A percentile compares a stretch with the other conserved stretches of the same genome.
phyloP scores from a whole-genome alignment of 1,284 basidiomycete species.

The Phenoliferia sp. region DNA sequence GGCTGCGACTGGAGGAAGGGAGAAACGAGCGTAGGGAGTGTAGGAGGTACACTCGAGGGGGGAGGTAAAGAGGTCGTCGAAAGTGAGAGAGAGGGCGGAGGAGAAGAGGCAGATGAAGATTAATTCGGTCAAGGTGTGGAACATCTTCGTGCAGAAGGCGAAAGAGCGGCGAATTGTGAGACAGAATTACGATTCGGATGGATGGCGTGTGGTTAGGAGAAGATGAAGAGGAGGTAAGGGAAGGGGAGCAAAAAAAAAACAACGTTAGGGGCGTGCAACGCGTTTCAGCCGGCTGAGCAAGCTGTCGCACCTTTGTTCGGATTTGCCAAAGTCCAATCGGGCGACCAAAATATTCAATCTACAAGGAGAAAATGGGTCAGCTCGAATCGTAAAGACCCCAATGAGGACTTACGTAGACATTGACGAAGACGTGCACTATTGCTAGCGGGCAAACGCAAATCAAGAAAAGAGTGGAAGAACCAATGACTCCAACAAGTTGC shows the following conservation, averaged over 20 bases:
- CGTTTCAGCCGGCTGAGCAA: no score
- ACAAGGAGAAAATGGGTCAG: neutral
- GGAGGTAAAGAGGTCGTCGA: slow-evolving; percentile 89
- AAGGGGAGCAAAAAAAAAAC: no score
- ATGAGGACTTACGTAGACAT: slow-evolving; percentile 49
- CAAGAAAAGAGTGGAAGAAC: slow-evolving; percentile 72
- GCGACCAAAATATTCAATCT: slow-evolving; percentile 86
- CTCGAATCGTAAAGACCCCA: no score
- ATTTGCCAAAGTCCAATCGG: slow-evolving; percentile 85
- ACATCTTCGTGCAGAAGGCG: slow-evolving; percentile 35
- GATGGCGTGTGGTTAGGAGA: neutral
- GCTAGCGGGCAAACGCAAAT: slow-evolving; percentile 82
- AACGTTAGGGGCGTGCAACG: neutral
- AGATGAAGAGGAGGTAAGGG: neutral
- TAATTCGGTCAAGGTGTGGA: slow-evolving; percentile 53
- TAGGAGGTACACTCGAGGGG: slow-evolving; percentile 63
- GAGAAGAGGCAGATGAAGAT: slow-evolving; percentile 82
- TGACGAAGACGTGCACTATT: slow-evolving; percentile 75
- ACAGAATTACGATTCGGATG: neutral
- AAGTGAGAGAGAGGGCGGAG: slow-evolving; percentile 75
- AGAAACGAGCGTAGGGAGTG: slow-evolving; percentile 34
- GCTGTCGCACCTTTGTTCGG: slow-evolving; percentile 62
- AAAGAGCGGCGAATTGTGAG: neutral
- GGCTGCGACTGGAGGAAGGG: slow-evolving; percentile 52
- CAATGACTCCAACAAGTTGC: slow-evolving; percentile 62